A percentile compares a stretch with the other conserved stretches of the same genome.
phyloP scores from a whole-genome alignment of 345 rosid genomes.

The Cardiospermum halicacabum region DNA sequence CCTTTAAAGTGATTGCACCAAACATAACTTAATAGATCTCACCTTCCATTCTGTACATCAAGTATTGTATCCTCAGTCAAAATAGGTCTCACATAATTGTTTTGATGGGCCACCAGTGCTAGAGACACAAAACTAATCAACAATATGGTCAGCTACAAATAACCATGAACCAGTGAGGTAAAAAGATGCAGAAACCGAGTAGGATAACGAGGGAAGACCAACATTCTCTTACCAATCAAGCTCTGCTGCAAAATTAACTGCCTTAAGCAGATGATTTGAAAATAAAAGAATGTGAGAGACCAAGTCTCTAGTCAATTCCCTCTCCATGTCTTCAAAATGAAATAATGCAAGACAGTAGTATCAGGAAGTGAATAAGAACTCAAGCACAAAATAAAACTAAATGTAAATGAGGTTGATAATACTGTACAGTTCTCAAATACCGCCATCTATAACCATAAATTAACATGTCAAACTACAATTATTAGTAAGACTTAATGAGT shows the following conservation, averaged over 20 bases:
- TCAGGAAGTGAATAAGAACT: slow-evolving; percentile 10
- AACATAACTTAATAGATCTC: slow-evolving; percentile 11
- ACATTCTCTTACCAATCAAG: slow-evolving; percentile 75
- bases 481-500: not conserved
- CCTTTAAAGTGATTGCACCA: not conserved
- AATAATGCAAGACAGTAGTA: slow-evolving; percentile 14
- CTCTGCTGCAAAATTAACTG: slow-evolving; percentile 81
- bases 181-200: not conserved
- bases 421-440: not conserved
- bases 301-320: slow-evolving; percentile 84
- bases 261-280: slow-evolving; percentile 69
- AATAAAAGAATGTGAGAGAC: slow-evolving; percentile 63
- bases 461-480: not conserved
- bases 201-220: slow-evolving; percentile 1
- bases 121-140: slow-evolving; percentile 65
- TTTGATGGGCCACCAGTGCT: slow-evolving; percentile 84
- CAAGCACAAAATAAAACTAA: not conserved
- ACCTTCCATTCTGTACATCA: slow-evolving; percentile 90
- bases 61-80: slow-evolving; percentile 67
- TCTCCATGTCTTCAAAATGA: slow-evolving; percentile 73
- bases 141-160: slow-evolving; percentile 17
- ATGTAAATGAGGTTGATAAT: not conserved
- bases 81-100: slow-evolving; percentile 85
- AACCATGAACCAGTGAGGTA: not conserved
- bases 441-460: not conserved